These are phyloP conservation scores for Aechmea fasciata DNA, from an alignment of 176 grass and related monocot species.

Conservation along the genomic window DNA sequence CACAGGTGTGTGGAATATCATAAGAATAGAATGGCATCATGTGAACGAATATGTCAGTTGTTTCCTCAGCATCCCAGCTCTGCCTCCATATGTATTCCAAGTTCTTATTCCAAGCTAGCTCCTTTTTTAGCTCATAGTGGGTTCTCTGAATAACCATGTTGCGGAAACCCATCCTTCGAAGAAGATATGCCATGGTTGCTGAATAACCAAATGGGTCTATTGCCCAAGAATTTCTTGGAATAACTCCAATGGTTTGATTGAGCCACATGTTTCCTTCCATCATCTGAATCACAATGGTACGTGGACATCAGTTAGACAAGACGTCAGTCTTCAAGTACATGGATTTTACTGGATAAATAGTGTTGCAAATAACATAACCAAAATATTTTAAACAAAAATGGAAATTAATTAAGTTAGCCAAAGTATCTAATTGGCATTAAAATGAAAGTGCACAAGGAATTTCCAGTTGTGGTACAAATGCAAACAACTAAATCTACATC, in stretches of 20 bases:
- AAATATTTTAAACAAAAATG: too few species aligned
- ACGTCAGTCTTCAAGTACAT: not conserved
- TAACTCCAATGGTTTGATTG: constrained; percentile 83
- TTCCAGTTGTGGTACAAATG: too few species aligned
- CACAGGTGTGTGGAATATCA: constrained; percentile 96
- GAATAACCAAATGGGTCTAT: constrained; percentile 99
- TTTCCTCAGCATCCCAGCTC: constrained; percentile 86
- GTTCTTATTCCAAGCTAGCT: constrained; percentile 70
- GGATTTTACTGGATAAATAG: too few species aligned
- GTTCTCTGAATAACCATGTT: constrained; percentile 98
- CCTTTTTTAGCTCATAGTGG: constrained; percentile 96
- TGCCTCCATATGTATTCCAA: constrained; percentile 98
- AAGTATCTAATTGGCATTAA: too few species aligned
- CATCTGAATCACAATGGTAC: constrained; percentile 50
- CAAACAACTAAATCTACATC: too few species aligned
- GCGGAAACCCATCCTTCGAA: constrained; percentile 87
- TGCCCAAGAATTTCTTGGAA: constrained; percentile 96
- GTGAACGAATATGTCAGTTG: constrained; percentile 97
- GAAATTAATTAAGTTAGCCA: too few species aligned
- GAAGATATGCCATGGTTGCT: constrained; percentile 88
- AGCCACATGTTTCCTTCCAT: constrained; percentile 97
- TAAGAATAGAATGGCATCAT: constrained; percentile 99
- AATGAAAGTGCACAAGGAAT: too few species aligned
- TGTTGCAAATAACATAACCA: too few species aligned
- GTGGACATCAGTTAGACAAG: constrained; percentile 3